Evolutionary conservation across 441 rosid species (phyloP).

Genomic region (Erodium texanum): DNA sequence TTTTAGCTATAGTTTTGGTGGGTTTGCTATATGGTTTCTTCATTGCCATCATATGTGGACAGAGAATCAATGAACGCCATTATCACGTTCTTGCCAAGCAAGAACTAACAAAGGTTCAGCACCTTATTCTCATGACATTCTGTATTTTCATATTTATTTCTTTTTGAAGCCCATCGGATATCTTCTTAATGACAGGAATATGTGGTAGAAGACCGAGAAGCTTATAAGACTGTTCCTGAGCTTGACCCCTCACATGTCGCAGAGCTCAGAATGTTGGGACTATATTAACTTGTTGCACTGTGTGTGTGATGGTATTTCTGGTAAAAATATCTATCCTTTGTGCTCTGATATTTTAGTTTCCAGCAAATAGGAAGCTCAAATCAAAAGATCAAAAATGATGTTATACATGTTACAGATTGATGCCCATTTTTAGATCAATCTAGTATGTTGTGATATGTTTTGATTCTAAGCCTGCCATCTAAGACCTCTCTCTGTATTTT

Average conservation of each 20-base stretch:
- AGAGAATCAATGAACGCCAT: conserved; percentile 91
- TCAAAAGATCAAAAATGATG: neutral
- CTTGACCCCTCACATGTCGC: conserved; percentile 81
- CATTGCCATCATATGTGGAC: conserved; percentile 98
- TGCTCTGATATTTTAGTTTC: neutral
- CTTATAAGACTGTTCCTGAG: conserved; percentile 57
- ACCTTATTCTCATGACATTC: conserved; percentile 9
- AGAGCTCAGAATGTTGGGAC: conserved; percentile 91
- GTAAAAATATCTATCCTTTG: conserved; percentile 22
- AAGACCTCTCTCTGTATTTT: neutral
- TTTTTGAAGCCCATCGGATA: neutral
- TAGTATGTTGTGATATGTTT: neutral
- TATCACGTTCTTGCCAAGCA: conserved; percentile 97
- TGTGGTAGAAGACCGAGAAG: conserved; percentile 84
- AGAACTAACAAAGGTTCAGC: conserved; percentile 85
- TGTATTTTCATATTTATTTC: neutral
- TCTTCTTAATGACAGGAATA: conserved; percentile 52
- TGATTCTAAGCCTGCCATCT: neutral
- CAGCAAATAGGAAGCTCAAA: neutral
- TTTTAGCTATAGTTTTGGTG: conserved; percentile 87
- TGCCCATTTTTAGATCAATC: neutral
- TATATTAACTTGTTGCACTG: conserved; percentile 37
- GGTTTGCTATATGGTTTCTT: conserved; percentile 96
- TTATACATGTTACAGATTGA: no score
- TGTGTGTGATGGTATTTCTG: conserved; percentile 11